Evolutionary conservation across 257 asterid species (phyloP).

Genomic region (Fraxinus quadrangulata): DNA sequence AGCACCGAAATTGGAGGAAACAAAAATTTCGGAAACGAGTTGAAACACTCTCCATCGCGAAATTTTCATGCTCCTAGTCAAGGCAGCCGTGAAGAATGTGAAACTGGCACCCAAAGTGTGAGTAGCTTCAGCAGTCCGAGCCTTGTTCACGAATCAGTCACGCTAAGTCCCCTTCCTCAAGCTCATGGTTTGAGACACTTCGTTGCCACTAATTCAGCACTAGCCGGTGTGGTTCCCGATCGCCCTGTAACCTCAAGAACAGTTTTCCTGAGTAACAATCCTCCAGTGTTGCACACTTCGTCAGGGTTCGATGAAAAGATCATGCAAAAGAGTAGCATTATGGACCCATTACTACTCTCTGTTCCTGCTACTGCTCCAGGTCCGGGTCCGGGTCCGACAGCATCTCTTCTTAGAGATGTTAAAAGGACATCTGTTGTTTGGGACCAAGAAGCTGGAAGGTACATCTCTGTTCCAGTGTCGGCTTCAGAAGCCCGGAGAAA

Average conservation of each 20-base stretch:
- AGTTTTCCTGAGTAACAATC: constrained; percentile 30
- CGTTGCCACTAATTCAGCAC: constrained; percentile 29
- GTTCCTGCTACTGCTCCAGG: constrained; percentile 22
- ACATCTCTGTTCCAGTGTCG: constrained; percentile 71
- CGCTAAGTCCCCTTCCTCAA: constrained; percentile 89
- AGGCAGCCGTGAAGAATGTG: constrained; percentile 81
- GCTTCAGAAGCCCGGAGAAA: constrained; percentile 63
- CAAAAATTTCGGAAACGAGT: constrained; percentile 49
- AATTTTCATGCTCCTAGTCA: constrained; percentile 74
- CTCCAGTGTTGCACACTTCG: constrained; percentile 36
- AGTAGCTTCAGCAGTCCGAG: constrained; percentile 96
- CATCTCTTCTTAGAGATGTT: constrained; percentile 67
- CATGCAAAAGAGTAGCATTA: constrained; percentile 44
- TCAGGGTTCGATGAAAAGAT: constrained; percentile 55
- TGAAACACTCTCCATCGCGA: constrained; percentile 47
- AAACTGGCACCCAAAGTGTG: constrained; percentile 78
- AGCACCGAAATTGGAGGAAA: constrained; percentile 78
- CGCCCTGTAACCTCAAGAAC: constrained; percentile 39
- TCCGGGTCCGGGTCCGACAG: constrained; percentile 25
- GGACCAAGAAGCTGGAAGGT: constrained; percentile 98
- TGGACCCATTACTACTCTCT: constrained; percentile 48
- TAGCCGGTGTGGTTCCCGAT: constrained; percentile 31
- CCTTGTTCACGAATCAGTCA: constrained; percentile 71
- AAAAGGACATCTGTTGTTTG: constrained; percentile 91
- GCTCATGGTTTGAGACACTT: constrained; percentile 41